A percentile compares a stretch with the other conserved stretches of the same genome.
Conservation (phyloP, 1,284 basidiomycete species). For the Fomitopsis schrenkii region DNA sequence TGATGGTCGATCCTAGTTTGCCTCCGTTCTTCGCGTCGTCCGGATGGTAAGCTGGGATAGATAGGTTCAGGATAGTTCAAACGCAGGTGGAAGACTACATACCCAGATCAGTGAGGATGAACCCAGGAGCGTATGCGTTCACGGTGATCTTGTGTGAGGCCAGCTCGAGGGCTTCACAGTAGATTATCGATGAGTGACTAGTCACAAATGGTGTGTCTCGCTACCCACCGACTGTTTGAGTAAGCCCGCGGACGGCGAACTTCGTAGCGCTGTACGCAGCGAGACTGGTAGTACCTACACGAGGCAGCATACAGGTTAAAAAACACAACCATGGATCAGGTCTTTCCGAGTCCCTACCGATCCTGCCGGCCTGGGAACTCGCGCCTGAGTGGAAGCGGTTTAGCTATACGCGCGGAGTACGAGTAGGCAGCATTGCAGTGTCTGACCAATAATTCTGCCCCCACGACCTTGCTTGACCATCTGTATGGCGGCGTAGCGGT, state of each 20-base stretch:
- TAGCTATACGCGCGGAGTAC: not conserved
- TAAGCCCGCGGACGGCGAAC: constrained; percentile 27
- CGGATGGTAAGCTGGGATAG: constrained; percentile 4
- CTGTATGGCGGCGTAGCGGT: constrained; percentile 30
- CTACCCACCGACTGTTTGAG: constrained; percentile 20
- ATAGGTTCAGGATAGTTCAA: not conserved
- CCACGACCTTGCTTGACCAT: constrained; percentile 33
- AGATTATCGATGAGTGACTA: not conserved
- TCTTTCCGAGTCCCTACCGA: not conserved
- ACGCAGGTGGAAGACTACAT: not conserved
- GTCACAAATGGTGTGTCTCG: not conserved
- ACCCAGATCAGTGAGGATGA: constrained; percentile 9
- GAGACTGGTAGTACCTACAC: constrained; percentile 3
- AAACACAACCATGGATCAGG: not conserved
- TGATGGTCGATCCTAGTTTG: constrained; percentile 3
- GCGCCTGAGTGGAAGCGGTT: not conserved
- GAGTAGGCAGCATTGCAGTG: too few species aligned
- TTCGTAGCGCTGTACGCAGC: constrained; percentile 20
- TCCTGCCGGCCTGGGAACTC: constrained; percentile 7
- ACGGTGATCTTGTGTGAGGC: constrained; percentile 9
- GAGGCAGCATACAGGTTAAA: not conserved
- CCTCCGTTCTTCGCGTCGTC: constrained; percentile 5
- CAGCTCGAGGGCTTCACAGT: constrained; percentile 1
- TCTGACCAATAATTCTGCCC: constrained; percentile 30
- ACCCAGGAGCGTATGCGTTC: constrained; percentile 12